These are phyloP conservation scores for Boletus nobilissimus DNA, from an alignment of 1,284 basidiomycete species.

Conservation along the genomic window DNA sequence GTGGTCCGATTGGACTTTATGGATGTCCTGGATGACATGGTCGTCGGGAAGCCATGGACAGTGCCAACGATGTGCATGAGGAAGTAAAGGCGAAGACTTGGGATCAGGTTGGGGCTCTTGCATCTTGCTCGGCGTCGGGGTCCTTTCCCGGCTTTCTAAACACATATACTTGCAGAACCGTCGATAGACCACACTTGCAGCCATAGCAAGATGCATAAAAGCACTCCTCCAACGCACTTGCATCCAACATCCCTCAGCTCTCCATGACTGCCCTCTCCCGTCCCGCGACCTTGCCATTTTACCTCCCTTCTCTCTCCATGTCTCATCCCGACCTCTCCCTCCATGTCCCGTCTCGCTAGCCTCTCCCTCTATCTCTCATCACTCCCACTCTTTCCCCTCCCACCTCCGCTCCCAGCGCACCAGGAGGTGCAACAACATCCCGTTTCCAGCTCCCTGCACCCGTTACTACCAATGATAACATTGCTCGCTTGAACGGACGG, in stretches of 20 bases:
- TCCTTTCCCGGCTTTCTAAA: too few relatives aligned
- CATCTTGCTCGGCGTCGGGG: background rate
- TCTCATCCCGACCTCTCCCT: background rate
- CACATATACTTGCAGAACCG: too few relatives aligned
- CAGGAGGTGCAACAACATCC: background rate
- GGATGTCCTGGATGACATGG: background rate
- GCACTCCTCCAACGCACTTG: too few relatives aligned
- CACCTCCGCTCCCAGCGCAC: background rate
- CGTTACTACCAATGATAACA: background rate
- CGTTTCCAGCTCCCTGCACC: background rate
- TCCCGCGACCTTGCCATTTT: too few relatives aligned
- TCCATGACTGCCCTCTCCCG: too few relatives aligned
- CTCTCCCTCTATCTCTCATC: too few relatives aligned
- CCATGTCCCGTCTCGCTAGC: background rate
- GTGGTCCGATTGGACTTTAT: background rate
- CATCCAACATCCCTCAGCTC: too few relatives aligned
- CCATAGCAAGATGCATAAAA: too few relatives aligned
- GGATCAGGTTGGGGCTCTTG: background rate
- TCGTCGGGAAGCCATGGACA: background rate
- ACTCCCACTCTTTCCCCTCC: too few relatives aligned
- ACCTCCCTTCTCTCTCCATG: too few relatives aligned
- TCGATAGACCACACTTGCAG: too few relatives aligned
- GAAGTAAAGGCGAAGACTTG: background rate
- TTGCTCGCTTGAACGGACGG: background rate
- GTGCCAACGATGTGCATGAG: background rate